Evolutionary conservation across 106 monocot genomes (phyloP).

Genomic region (Alisma plantagoaquatica): DNA sequence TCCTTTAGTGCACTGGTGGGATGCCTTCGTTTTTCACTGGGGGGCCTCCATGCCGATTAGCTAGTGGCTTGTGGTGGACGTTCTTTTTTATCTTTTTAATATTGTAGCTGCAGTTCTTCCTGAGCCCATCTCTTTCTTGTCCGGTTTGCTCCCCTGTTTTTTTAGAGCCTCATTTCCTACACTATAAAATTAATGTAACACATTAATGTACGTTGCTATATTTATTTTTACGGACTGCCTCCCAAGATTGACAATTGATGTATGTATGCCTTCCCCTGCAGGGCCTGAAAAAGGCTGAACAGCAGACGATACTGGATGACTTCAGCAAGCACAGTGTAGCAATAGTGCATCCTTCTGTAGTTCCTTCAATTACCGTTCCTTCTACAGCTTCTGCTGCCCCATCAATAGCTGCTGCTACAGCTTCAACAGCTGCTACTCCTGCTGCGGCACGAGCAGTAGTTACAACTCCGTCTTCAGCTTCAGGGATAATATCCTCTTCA

Average conservation of each 20-base stretch:
- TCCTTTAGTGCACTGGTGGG: too few species aligned
- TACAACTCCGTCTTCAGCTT: constrained; percentile 7
- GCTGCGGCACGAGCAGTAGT: constrained; percentile 10
- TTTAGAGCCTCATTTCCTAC: too few species aligned
- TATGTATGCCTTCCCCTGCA: constrained; percentile 15
- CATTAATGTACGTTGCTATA: too few species aligned
- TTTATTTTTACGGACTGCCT: neutral
- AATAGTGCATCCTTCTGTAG: constrained; percentile 40
- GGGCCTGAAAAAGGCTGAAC: constrained; percentile 91
- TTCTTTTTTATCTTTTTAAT: too few species aligned
- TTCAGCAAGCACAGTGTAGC: constrained; percentile 71
- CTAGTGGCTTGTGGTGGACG: too few species aligned
- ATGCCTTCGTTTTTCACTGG: too few species aligned
- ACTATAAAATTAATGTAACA: too few species aligned
- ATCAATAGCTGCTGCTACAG: constrained; percentile 11
- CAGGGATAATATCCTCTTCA: constrained; percentile 37
- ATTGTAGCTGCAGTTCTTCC: too few species aligned
- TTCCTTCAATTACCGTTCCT: constrained; percentile 36
- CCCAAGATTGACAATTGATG: neutral
- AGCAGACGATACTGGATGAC: constrained; percentile 83
- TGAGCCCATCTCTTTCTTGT: too few species aligned
- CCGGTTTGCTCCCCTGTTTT: too few species aligned
- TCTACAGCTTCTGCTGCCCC: constrained; percentile 9
- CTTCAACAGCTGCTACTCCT: constrained; percentile 12
- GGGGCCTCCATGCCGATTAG: too few species aligned